phyloP scores from a whole-genome alignment of 805 yeast species.

The Monosporozyma siamensis region DNA sequence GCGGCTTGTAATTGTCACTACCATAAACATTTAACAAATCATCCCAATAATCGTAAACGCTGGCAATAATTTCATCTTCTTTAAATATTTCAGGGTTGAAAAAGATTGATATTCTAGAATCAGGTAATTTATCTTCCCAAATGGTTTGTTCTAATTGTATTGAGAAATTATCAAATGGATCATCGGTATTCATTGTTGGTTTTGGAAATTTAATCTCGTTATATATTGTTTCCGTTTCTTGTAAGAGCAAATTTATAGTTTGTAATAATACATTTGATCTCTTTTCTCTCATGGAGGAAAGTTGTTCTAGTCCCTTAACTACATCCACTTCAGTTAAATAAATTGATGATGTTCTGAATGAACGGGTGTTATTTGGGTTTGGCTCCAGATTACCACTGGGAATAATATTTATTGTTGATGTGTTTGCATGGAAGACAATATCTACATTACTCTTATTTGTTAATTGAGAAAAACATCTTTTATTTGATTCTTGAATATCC shows the following conservation, averaged over 20 bases:
- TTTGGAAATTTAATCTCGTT: neutral
- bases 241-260: neutral
- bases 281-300: too few species aligned
- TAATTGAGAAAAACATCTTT: neutral
- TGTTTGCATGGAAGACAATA: too few species aligned
- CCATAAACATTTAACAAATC: neutral
- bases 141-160: neutral
- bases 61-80: neutral
- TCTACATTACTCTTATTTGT: too few species aligned
- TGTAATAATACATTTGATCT: neutral
- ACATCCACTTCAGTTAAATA: neutral
- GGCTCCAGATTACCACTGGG: too few species aligned
- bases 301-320: too few species aligned
- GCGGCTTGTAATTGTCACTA: too few species aligned
- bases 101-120: neutral
- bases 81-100: neutral
- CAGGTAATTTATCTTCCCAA: neutral
- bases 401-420: too few species aligned
- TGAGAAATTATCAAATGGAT: neutral
- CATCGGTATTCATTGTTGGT: neutral
- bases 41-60: neutral
- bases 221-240: neutral
- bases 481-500: constrained; percentile 1
- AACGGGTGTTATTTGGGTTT: too few species aligned
- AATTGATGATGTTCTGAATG: neutral